These are phyloP conservation scores for Boletus fagicola DNA, from an alignment of 768 basidiomycete genomes.

Conservation along the genomic window DNA sequence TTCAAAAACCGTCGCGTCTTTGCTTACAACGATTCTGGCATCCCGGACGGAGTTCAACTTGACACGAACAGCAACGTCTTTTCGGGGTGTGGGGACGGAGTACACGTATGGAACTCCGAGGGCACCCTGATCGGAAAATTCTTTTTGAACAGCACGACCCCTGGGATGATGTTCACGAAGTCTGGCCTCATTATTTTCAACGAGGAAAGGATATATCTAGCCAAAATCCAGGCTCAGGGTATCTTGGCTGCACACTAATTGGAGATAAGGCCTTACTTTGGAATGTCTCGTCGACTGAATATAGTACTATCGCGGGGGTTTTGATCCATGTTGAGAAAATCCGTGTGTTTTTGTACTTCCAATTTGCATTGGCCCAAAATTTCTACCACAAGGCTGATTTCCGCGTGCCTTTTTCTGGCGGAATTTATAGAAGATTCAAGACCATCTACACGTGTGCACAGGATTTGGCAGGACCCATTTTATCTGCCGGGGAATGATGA, in stretches of 20 bases:
- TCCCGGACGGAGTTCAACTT: slow-evolving; percentile 66
- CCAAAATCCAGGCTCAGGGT: slow-evolving; percentile 35
- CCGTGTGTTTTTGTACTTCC: not conserved
- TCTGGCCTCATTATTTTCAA: slow-evolving; percentile 40
- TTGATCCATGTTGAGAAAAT: not conserved
- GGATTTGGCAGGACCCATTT: not conserved
- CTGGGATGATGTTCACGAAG: slow-evolving; percentile 43
- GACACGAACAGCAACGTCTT: slow-evolving; percentile 67
- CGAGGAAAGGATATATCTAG: slow-evolving; percentile 41
- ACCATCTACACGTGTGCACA: slow-evolving; percentile 7
- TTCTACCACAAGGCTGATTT: not conserved
- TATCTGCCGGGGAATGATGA: not conserved
- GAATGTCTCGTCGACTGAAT: not conserved
- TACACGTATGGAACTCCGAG: slow-evolving; percentile 55
- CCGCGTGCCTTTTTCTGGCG: not conserved
- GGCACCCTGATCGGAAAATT: slow-evolving; percentile 47
- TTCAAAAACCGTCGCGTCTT: slow-evolving; percentile 65
- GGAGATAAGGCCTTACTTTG: not conserved
- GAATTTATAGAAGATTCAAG: not conserved
- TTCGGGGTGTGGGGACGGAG: slow-evolving; percentile 66
- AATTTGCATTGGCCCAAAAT: not conserved
- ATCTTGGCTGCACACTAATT: slow-evolving; percentile 14
- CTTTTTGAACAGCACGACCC: slow-evolving; percentile 28
- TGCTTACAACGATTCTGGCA: slow-evolving; percentile 62
- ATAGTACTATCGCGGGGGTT: not conserved